phyloP scores from a whole-genome alignment of 345 rosid species.

The Acer saccharum region DNA sequence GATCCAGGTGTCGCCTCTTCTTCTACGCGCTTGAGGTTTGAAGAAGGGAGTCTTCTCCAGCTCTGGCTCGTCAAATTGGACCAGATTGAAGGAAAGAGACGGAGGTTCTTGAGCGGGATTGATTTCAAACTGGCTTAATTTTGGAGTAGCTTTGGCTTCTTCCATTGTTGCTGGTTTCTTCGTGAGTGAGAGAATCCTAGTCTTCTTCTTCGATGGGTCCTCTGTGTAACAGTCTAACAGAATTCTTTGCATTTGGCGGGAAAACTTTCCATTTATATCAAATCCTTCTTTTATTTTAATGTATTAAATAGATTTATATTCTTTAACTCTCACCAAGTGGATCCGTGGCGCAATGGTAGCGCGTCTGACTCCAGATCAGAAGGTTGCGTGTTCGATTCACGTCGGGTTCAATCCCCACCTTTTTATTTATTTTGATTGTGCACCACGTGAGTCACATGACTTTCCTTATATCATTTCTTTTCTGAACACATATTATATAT shows the following conservation, averaged over 20 bases:
- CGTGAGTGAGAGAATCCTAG: not conserved
- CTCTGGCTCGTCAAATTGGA: conserved; percentile 22
- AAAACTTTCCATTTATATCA: not conserved
- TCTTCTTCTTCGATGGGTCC: not conserved
- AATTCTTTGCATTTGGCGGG: conserved; percentile 25
- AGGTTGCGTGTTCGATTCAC: conserved; percentile 98
- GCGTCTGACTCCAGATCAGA: conserved; percentile 99
- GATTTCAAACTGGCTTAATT: conserved; percentile 21
- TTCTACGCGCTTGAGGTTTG: conserved; percentile 55
- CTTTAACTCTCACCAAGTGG: conserved; percentile 19
- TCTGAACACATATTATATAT: no score
- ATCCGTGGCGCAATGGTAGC: conserved; percentile 99
- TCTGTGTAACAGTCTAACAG: not conserved
- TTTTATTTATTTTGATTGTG: no score
- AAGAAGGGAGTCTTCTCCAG: conserved; percentile 57
- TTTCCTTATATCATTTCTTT: no score
- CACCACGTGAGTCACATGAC: no score
- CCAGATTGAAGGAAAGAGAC: conserved; percentile 19
- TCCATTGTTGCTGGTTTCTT: conserved; percentile 24
- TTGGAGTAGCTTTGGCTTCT: conserved; percentile 13
- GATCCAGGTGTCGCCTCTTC: conserved; percentile 76
- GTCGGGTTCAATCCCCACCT: conserved; percentile 63
- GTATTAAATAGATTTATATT: no score
- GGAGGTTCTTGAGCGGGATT: not conserved
- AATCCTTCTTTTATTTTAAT: no score